Evolutionary conservation across 768 basidiomycete species (phyloP).

Genomic region (Termitomyces sp.): DNA sequence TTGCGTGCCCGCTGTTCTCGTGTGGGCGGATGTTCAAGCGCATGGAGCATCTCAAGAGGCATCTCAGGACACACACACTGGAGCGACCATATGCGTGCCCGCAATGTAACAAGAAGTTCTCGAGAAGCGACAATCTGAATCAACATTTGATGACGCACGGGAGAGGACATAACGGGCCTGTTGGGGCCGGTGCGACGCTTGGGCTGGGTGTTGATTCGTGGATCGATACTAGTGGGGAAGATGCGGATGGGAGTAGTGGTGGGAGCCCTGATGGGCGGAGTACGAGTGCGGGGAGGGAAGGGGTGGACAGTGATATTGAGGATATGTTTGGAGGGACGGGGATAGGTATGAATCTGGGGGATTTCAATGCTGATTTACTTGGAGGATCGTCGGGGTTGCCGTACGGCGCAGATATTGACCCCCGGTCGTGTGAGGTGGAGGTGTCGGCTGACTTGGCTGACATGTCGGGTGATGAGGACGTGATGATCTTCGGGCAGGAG

Average conservation of each 20-base stretch:
- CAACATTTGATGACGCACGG: constrained; percentile 86
- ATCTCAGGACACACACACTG: constrained; percentile 86
- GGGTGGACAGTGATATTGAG: constrained; percentile 23
- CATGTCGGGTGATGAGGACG: constrained; percentile 54
- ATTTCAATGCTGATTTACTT: constrained; percentile 7
- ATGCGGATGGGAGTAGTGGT: constrained; percentile 21
- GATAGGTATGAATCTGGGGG: constrained; percentile 24
- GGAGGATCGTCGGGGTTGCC: constrained; percentile 10
- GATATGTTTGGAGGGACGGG: constrained; percentile 27
- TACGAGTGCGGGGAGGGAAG: constrained; percentile 17
- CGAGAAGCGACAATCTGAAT: constrained; percentile 82
- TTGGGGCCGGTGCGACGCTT: constrained; percentile 4
- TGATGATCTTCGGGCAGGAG: constrained; percentile 32
- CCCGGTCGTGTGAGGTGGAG: constrained; percentile 60
- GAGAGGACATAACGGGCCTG: constrained; percentile 21
- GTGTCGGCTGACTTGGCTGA: constrained; percentile 51
- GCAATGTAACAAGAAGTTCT: constrained; percentile 78
- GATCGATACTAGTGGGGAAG: constrained; percentile 15
- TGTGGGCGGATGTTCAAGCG: constrained; percentile 88
- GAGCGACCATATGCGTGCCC: constrained; percentile 80
- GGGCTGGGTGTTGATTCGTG: constrained; percentile 9
- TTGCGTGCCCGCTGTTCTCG: constrained; percentile 78
- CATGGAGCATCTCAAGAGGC: constrained; percentile 87
- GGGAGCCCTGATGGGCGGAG: constrained; percentile 16
- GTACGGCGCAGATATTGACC: constrained; percentile 32